These are phyloP conservation scores for Saccharomyces paradoxus DNA, from an alignment of 805 yeast genomes.

Conservation along the genomic window DNA sequence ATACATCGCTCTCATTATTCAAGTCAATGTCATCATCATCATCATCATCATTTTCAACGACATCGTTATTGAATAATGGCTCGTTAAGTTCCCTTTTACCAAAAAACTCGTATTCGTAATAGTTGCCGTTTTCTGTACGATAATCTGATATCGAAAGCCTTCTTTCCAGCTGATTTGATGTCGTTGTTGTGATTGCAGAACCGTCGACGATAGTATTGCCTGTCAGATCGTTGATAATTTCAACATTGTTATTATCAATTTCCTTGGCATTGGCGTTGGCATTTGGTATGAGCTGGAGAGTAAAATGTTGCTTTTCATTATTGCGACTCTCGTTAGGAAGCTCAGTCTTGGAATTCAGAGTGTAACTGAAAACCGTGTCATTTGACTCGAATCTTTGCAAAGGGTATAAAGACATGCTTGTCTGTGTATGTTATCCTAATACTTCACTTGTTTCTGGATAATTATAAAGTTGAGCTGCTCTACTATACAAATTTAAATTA, in stretches of 20 bases:
- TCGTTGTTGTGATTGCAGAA: background rate
- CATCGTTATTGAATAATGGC: background rate
- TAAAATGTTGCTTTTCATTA: background rate
- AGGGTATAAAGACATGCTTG: background rate
- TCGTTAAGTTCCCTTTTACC: slow-evolving; percentile 6
- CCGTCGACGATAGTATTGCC: slow-evolving; percentile 25
- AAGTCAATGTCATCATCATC: slow-evolving; percentile 6
- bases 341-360: background rate
- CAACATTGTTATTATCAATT: background rate
- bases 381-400: background rate
- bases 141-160: slow-evolving; percentile 27
- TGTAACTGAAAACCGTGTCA: background rate
- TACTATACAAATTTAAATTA: background rate
- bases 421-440: background rate
- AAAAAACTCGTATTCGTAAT: slow-evolving; percentile 27
- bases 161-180: slow-evolving; percentile 4
- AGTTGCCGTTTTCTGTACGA: slow-evolving; percentile 21
- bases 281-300: background rate
- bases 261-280: background rate
- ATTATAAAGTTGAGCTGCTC: background rate
- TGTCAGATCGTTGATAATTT: slow-evolving; percentile 21
- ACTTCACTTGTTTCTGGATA: background rate
- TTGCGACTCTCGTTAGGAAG: background rate
- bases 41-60: slow-evolving; percentile 6
- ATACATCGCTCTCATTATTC: slow-evolving; percentile 3